Evolutionary conservation across 192 early-diverging fungal genomes (phyloP).

Genomic region (Coemansia sp.): DNA sequence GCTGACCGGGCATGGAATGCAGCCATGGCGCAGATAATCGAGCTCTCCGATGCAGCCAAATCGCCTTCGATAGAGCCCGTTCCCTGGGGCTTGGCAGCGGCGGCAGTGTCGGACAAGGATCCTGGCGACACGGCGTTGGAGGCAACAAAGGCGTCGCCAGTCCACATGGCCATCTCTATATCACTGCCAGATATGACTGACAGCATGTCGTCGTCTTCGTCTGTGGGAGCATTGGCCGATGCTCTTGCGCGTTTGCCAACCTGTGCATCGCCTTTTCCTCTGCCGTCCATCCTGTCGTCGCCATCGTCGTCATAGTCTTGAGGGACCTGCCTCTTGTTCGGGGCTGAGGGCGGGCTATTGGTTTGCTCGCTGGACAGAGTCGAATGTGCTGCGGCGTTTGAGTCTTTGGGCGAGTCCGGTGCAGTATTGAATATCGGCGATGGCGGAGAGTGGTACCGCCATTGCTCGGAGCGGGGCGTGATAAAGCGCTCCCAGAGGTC

Average conservation of each 20-base stretch:
- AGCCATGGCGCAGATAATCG: slow-evolving; percentile 47
- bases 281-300: neutral
- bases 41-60: slow-evolving; percentile 20
- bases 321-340: slow-evolving; percentile 18
- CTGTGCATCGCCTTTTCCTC: neutral
- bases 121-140: slow-evolving; percentile 23
- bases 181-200: slow-evolving; percentile 42
- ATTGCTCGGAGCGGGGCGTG: slow-evolving; percentile 40
- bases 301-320: slow-evolving; percentile 2
- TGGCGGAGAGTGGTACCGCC: slow-evolving; percentile 32
- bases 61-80: neutral
- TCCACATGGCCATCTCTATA: slow-evolving; percentile 39
- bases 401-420: neutral
- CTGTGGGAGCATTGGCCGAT: neutral
- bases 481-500: slow-evolving; percentile 51
- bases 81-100: neutral
- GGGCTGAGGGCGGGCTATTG: neutral
- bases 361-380: no score
- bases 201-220: slow-evolving; percentile 38
- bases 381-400: no score
- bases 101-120: neutral
- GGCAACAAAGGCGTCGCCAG: slow-evolving; percentile 18
- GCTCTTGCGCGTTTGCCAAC: slow-evolving; percentile 22
- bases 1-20: slow-evolving; percentile 66
- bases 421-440: slow-evolving; percentile 13